phyloP scores from a whole-genome alignment of 176 grass and related monocot genomes.

The Triticum turgidum region DNA sequence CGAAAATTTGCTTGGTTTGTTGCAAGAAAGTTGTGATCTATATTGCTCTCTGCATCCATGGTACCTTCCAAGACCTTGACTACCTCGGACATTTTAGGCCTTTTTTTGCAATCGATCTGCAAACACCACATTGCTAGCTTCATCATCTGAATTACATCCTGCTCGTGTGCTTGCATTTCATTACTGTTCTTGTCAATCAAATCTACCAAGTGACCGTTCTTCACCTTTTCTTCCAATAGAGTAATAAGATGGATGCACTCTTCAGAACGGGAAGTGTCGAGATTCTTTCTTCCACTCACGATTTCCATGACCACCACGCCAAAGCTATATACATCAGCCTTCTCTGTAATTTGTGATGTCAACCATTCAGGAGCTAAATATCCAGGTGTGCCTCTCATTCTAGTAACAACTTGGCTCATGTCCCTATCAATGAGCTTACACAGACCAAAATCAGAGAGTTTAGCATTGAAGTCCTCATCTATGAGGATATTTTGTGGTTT shows the following conservation, averaged over 20 bases:
- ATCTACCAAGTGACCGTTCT: not conserved
- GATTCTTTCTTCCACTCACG: not conserved
- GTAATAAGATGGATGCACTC: not conserved
- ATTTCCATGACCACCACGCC: not conserved
- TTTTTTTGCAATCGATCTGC: too few relatives aligned
- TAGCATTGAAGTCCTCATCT: not conserved
- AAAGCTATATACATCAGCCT: not conserved
- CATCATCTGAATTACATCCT: too few relatives aligned
- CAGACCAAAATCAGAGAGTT: not conserved
- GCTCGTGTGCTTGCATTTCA: too few relatives aligned
- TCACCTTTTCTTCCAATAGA: not conserved
- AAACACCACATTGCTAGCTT: too few relatives aligned
- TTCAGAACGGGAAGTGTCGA: not conserved
- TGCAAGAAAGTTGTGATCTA: too few relatives aligned
- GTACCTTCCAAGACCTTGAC: too few relatives aligned
- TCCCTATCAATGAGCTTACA: slow-evolving; percentile 3
- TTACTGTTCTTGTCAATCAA: too few relatives aligned
- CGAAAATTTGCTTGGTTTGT: too few relatives aligned
- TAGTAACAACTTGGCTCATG: not conserved
- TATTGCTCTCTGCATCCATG: too few relatives aligned
- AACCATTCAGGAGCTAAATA: slow-evolving; percentile 5
- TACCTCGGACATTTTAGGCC: too few relatives aligned
- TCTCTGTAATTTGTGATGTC: not conserved
- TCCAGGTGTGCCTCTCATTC: slow-evolving; percentile 11
- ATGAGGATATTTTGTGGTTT: slow-evolving; percentile 7